These are phyloP conservation scores for Lunularia cruciata DNA, from an alignment of 225 moss, liverwort and hornwort species.

Conservation along the genomic window DNA sequence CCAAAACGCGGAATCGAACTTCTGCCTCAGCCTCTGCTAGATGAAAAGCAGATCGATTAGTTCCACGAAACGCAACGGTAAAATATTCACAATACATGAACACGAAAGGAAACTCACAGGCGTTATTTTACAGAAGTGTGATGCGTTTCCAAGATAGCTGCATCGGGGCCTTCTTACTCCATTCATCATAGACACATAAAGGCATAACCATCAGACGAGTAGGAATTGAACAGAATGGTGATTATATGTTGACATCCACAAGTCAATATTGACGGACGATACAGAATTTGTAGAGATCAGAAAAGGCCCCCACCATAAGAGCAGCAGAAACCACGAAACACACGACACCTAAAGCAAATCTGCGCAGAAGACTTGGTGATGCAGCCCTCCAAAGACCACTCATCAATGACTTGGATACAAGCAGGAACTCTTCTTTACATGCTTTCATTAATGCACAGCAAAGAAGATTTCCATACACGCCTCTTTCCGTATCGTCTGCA, in stretches of 20 bases:
- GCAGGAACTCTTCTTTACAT: slow-evolving; percentile 6
- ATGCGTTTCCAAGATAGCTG: not conserved
- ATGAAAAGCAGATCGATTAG: slow-evolving; percentile 19
- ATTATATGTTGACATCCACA: not conserved
- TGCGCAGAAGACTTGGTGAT: not conserved
- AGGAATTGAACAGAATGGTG: not conserved
- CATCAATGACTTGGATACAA: slow-evolving; percentile 4
- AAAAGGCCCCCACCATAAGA: not conserved
- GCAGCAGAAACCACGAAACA: not conserved
- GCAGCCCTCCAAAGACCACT: slow-evolving; percentile 6
- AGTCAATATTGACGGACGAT: not conserved
- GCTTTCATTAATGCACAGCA: not conserved
- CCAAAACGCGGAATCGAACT: slow-evolving; percentile 16
- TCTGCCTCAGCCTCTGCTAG: slow-evolving; percentile 25
- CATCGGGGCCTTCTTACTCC: not conserved
- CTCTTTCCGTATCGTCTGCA: not conserved
- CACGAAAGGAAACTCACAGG: not conserved
- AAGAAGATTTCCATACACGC: not conserved
- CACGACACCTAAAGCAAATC: not conserved
- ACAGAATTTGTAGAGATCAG: not conserved
- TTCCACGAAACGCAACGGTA: not conserved
- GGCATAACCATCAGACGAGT: not conserved
- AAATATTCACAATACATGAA: too few relatives aligned
- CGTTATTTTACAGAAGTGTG: too few relatives aligned
- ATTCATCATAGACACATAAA: slow-evolving; percentile 1